Evolutionary conservation across 2,329 filamentous ascomycete genomes (phyloP).

Genomic region (Diaporthe citri): DNA sequence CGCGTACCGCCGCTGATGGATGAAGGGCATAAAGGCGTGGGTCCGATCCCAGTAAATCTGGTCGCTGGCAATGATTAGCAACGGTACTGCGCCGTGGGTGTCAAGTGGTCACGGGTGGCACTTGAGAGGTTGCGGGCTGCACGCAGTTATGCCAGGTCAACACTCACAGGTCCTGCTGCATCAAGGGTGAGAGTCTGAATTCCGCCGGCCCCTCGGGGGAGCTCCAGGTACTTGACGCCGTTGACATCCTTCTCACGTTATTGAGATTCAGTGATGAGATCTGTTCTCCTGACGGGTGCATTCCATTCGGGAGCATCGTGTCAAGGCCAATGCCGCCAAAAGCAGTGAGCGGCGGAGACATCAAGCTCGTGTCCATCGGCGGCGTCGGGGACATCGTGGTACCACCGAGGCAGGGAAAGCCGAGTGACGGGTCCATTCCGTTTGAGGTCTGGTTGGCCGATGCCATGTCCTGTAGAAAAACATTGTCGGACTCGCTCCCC

Average conservation of each 20-base stretch:
- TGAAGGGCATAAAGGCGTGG: constrained; percentile 41
- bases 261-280: constrained; percentile 14
- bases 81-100: constrained; percentile 32
- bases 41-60: constrained; percentile 44
- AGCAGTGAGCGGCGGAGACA: constrained; percentile 5
- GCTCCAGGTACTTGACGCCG: constrained; percentile 6
- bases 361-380: constrained; percentile 11
- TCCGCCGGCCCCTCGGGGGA: not conserved
- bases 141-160: not conserved
- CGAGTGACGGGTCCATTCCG: constrained; percentile 11
- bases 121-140: not conserved
- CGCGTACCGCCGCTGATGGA: constrained; percentile 41
- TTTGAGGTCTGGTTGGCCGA: constrained; percentile 3
- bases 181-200: constrained; percentile 17
- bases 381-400: constrained; percentile 20
- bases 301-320: constrained; percentile 13
- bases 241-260: constrained; percentile 20
- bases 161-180: constrained; percentile 27
- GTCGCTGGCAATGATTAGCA: constrained; percentile 41
- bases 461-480: constrained; percentile 12
- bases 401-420: constrained; percentile 7
- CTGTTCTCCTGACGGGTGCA: constrained; percentile 8
- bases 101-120: not conserved
- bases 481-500: not conserved
- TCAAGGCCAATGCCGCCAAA: constrained; percentile 10